These are phyloP conservation scores for Lentinula detonsa DNA, from an alignment of 768 basidiomycete species.

Conservation along the genomic window DNA sequence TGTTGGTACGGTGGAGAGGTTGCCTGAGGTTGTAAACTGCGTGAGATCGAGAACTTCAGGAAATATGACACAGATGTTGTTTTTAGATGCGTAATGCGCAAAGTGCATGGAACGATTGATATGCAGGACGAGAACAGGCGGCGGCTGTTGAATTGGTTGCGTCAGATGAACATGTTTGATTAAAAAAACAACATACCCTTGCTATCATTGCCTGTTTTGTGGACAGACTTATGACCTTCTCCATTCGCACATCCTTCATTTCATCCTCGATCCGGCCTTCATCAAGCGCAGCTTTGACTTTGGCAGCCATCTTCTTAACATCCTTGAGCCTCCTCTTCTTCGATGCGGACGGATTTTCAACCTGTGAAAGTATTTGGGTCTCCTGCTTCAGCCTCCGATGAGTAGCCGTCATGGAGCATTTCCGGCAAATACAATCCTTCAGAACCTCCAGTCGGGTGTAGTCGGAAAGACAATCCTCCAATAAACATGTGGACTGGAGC, in stretches of 20 bases:
- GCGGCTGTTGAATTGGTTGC: conserved; percentile 49
- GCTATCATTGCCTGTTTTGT: conserved; percentile 93
- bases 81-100: conserved; percentile 77
- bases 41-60: conserved; percentile 83
- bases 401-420: conserved; percentile 83
- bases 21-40: conserved; percentile 80
- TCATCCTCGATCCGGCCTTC: conserved; percentile 82
- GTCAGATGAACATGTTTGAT: not conserved
- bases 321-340: conserved; percentile 76
- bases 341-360: conserved; percentile 49
- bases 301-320: conserved; percentile 54
- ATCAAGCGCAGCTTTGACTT: conserved; percentile 58
- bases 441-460: conserved; percentile 87
- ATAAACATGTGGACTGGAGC: conserved; percentile 51
- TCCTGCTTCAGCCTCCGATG: conserved; percentile 59
- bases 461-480: conserved; percentile 82
- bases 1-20: conserved; percentile 64
- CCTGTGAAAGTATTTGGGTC: conserved; percentile 47
- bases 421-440: conserved; percentile 88
- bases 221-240: conserved; percentile 71
- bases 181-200: conserved; percentile 44
- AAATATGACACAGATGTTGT: conserved; percentile 73
- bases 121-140: conserved; percentile 80
- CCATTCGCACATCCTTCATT: conserved; percentile 71
- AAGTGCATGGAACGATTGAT: conserved; percentile 86